Base-by-base conservation (phyloP, 78 protist species). In the Creolimax fragrantissima region DNA sequence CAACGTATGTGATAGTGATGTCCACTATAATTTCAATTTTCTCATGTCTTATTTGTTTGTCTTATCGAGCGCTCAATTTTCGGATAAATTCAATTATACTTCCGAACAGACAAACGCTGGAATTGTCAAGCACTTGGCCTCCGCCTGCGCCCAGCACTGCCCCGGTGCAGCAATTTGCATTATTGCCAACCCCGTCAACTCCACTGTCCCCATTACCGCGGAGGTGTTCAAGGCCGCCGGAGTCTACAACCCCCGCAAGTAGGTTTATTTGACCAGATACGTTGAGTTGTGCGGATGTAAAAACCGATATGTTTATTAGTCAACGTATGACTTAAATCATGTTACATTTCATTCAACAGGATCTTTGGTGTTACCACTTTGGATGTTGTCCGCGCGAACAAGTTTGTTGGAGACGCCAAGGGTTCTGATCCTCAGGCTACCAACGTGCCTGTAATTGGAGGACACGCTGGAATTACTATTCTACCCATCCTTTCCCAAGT, bases 161-260 rank as follows among this genome's bases (percentile, higher is more conserved):
- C 98, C 98, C 58, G 44, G 92, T 37, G 97, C 98, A 41, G 2
- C 4, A 42, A n/a, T 96, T 39, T 83, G 84, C 93, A 94, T 96
- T 94, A 94, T 95, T 89, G 90, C 98, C 90, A 95, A 96, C 96
- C 98, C 98, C 17, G 98, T 96, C 67, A 95, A 94, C 95, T 93
- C 96, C 39, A 96, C 96, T 24, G 98, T 96, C 24, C 97, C 98
- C 81, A 93, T 95, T 89, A 90, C 89, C 47, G 94, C 95, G 2
- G 95, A 95, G 95, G 94, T 84, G 43, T 66, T 91, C 93, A 95
- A 95, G 95, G 37, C 3, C 24, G 47, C 36, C 43, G 92, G 92
- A 11, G 92, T 91, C 39, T 91, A 91, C 86, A 84, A 91, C 5
- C 90, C 90, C 3, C 58, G 43, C 67, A 91, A 74, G 90, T 88